Percentiles rank a stretch among this genome's conserved stretches.
These are phyloP conservation scores for Gossypium herbaceum DNA, from an alignment of 345 rosid species.

Conservation along the genomic window DNA sequence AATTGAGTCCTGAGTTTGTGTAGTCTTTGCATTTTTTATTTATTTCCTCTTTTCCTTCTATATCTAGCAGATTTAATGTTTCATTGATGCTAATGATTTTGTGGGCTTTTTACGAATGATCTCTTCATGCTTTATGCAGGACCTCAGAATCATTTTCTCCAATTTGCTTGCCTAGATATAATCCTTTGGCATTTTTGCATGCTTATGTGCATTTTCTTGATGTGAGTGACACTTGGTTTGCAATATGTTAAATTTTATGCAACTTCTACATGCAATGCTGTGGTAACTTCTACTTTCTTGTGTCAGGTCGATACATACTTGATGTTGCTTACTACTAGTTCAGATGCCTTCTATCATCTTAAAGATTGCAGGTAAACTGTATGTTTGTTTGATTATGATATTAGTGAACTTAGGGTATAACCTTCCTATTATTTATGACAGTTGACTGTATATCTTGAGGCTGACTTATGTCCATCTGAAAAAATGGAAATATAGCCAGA, in stretches of 20 bases:
- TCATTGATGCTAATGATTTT: not conserved
- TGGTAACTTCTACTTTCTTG: conserved; percentile 17
- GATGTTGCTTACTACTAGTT: conserved; percentile 86
- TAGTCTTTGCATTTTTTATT: not conserved
- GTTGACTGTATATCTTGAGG: not conserved
- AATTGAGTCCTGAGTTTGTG: not conserved
- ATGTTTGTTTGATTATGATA: not conserved
- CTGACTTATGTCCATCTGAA: not conserved
- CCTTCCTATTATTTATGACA: conserved; percentile 10
- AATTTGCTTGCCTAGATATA: conserved; percentile 97
- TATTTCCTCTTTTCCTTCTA: not conserved
- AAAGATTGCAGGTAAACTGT: conserved; percentile 89
- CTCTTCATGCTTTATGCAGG: conserved; percentile 46
- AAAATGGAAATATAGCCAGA: conserved; percentile 10
- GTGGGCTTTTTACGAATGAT: conserved; percentile 7
- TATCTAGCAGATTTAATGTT: not conserved
- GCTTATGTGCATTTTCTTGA: conserved; percentile 92
- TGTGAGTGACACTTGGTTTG: conserved; percentile 50
- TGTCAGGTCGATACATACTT: conserved; percentile 85
- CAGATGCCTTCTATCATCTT: conserved; percentile 92
- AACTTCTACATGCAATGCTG: not conserved
- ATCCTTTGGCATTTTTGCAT: conserved; percentile 88
- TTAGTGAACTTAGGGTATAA: not conserved
- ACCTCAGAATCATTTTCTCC: conserved; percentile 99
- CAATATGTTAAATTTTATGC: conserved; percentile 7